These are phyloP conservation scores for Dactylellina drechsleri DNA, from an alignment of 2,329 filamentous ascomycete genomes.

Conservation along the genomic window DNA sequence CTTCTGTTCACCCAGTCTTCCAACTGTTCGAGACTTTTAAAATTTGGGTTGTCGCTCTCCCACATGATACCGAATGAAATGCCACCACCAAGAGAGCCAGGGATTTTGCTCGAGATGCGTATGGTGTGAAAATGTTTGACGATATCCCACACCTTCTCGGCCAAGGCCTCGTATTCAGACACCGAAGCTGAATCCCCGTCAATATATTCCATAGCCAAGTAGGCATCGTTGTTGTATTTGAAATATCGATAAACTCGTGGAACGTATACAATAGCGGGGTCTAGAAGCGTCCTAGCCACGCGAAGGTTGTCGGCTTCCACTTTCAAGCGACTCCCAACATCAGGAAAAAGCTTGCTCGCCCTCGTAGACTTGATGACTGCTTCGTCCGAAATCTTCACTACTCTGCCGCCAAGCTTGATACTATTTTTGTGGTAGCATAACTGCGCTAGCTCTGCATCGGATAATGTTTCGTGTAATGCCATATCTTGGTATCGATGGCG, in stretches of 20 bases:
- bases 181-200: neutral
- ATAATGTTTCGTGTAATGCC: slow-evolving; percentile 8
- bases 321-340: no score
- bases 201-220: slow-evolving; percentile 18
- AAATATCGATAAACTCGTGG: slow-evolving; percentile 9
- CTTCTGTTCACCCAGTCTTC: neutral
- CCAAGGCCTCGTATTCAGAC: neutral
- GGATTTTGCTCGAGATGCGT: neutral
- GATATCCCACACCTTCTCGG: neutral
- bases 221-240: neutral
- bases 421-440: neutral
- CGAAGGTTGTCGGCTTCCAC: slow-evolving; percentile 22
- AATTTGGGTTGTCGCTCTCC: slow-evolving; percentile 22
- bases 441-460: slow-evolving; percentile 10
- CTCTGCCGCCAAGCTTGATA: neutral
- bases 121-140: neutral
- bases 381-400: slow-evolving; percentile 20
- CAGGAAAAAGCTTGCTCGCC: no score
- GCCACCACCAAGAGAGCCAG: slow-evolving; percentile 5
- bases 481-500: no score
- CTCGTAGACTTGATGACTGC: slow-evolving; percentile 10
- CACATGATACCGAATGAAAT: slow-evolving; percentile 4
- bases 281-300: slow-evolving; percentile 2
- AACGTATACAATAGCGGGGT: no score
- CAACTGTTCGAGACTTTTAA: neutral